Base-by-base conservation (phyloP, 164 flowering plant genomes). In the Chimonanthus praecox region DNA sequence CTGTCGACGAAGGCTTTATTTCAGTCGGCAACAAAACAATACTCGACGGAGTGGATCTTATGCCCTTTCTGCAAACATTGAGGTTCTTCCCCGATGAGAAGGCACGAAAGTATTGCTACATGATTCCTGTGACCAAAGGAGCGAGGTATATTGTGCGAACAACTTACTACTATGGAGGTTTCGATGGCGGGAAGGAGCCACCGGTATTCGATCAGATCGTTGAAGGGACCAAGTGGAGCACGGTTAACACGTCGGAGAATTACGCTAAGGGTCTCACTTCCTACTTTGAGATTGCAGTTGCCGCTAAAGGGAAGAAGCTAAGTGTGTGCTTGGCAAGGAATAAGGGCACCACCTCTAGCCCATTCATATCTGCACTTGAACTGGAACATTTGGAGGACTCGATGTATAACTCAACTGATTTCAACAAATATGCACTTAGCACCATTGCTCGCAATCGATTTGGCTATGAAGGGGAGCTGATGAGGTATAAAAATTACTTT, bases 181-280 rank as follows among this genome's bases (percentile, higher is more conserved):
- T 87, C 68, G 98, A 96, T 75, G 97, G 98, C 13, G 89, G 91
- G 5, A 79, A 80, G 8, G 80, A 71, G 69, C 98, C 97, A 2
- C 94, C 99, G 4, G 89, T 94, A 63, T 96, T 96, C 65, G 95
- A 94, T 73, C 98, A 92, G 80, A 91, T 94, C 71, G 76, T 96
- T 6, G 94, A 88, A 4, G 99, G 98, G 54, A 90, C 91, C 15
- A 87, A 68, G 70, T 96, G 99, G 99, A 82, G 91, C 71, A 81
- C 73, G 2, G 97, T 96, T 4, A 82, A 96, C 72, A 94, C 98
- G 6, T 84, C 89, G 0, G 94, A 83, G 76, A 91, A 90, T 79
- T 90, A 82, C 64, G 85, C 83, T 5, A 78, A 82, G 20, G 94
- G 98, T 3, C 82, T 85, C 3, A 85, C 83, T 47, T 86, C 97